A percentile compares a stretch with the other conserved stretches of the same genome.
Conservation (phyloP, 495 filamentous ascomycete species). For the Xylaria grammica region DNA sequence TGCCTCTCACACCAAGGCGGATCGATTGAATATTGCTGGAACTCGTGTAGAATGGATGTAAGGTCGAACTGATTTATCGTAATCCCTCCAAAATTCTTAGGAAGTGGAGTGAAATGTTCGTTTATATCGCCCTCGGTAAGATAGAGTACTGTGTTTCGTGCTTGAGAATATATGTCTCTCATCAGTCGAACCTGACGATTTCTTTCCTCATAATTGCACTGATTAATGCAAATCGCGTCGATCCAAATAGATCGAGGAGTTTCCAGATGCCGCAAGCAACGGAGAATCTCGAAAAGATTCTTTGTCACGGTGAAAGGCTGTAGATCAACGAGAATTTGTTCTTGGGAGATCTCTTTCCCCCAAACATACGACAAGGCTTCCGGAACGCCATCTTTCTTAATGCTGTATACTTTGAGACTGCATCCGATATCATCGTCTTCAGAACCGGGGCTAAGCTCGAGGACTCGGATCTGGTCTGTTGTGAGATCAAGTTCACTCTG, state of each 20-base stretch:
- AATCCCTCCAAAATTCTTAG: not conserved
- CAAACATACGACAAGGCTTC: not conserved
- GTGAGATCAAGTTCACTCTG: no score
- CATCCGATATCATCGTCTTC: no score
- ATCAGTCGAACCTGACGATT: not conserved
- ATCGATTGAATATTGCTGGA: no score
- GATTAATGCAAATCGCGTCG: not conserved
- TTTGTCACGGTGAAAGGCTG: not conserved
- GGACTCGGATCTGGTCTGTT: no score
- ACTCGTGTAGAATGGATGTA: not conserved
- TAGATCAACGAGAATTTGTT: not conserved
- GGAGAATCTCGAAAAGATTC: not conserved
- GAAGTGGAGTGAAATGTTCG: not conserved
- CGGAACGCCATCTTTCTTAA: not conserved
- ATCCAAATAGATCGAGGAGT: not conserved
- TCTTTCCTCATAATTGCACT: not conserved
- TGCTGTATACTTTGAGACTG: no score
- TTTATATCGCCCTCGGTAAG: not conserved
- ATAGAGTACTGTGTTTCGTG: not conserved
- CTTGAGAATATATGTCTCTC: slow-evolving; percentile 1
- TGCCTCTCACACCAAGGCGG: no score
- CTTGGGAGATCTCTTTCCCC: not conserved
- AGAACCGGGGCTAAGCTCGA: no score
- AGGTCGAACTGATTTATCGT: not conserved
- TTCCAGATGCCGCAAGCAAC: not conserved